These are phyloP conservation scores for Berkeleyomyces basicola DNA, from an alignment of 2,329 filamentous ascomycete species.

Conservation along the genomic window DNA sequence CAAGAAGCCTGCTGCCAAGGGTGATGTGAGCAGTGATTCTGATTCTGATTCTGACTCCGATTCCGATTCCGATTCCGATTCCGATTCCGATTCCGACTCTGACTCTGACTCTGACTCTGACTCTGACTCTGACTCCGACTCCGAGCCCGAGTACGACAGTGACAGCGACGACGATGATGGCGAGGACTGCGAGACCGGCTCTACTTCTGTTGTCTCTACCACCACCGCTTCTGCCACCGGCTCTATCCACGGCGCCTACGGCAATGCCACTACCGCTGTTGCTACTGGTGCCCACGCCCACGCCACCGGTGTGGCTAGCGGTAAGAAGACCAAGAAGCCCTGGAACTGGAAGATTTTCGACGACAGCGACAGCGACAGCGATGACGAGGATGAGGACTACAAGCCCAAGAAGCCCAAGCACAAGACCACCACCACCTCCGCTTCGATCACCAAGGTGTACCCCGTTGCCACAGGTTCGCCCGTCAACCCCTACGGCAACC, in stretches of 20 bases:
- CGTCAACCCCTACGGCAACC: background rate
- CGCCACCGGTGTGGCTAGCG: background rate
- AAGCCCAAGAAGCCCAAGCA: background rate
- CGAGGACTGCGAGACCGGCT: background rate
- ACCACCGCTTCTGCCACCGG: background rate
- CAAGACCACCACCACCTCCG: background rate
- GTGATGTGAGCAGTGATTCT: background rate
- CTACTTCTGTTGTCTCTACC: background rate
- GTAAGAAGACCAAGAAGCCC: background rate
- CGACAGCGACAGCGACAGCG: background rate
- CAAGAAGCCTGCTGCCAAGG: background rate
- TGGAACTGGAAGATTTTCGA: background rate
- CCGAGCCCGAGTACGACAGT: background rate
- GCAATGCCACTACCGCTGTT: background rate
- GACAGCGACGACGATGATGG: background rate
- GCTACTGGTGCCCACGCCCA: background rate
- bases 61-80: background rate
- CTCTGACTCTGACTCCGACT: background rate
- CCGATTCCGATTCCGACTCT: background rate
- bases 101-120: background rate
- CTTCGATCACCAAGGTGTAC: background rate
- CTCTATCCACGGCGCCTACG: background rate
- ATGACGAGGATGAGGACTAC: background rate
- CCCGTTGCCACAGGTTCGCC: background rate
- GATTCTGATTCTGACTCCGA: background rate